These are phyloP conservation scores for Asparagopsis taxiformis DNA, from an alignment of 31 red algal species.

Conservation along the genomic window DNA sequence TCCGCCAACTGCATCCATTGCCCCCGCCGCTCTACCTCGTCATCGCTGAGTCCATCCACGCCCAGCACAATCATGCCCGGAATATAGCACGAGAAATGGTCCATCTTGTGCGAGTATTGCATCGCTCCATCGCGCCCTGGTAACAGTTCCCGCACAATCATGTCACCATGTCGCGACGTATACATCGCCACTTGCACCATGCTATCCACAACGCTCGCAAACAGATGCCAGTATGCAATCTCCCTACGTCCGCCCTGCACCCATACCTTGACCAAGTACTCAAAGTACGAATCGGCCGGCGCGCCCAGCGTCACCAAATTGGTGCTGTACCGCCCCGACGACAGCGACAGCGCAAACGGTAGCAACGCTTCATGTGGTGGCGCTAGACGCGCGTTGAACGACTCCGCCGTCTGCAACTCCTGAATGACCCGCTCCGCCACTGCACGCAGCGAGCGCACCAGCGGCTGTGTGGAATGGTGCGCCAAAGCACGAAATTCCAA, in stretches of 20 bases:
- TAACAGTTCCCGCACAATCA: conserved; percentile 40
- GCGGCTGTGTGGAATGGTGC: conserved; percentile 12
- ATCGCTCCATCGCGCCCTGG: conserved; percentile 20
- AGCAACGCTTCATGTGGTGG: conserved; percentile 27
- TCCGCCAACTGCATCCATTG: conserved; percentile 60
- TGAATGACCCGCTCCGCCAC: conserved; percentile 38
- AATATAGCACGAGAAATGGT: conserved; percentile 84
- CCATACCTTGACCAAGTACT: conserved; percentile 85
- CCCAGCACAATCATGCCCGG: conserved; percentile 72
- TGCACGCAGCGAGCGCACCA: conserved; percentile 18
- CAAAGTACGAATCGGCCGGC: conserved; percentile 82
- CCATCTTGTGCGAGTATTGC: conserved; percentile 55
- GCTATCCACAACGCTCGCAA: conserved; percentile 47
- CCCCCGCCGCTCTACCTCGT: conserved; percentile 24
- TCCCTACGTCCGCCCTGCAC: conserved; percentile 65
- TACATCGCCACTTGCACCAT: conserved; percentile 41
- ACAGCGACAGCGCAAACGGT: conserved; percentile 39
- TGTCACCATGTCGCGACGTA: conserved; percentile 26
- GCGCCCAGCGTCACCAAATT: conserved; percentile 73
- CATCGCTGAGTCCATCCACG: conserved; percentile 49
- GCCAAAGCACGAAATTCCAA: conserved; percentile 81
- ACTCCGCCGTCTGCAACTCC: conserved; percentile 8
- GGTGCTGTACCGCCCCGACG: conserved; percentile 33
- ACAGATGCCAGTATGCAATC: conserved; percentile 33
- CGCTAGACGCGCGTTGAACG: conserved; percentile 2